Percentiles rank a stretch among this genome's conserved stretches.
Conservation (phyloP, 2,329 filamentous ascomycete genomes). For the Colletotrichum tropicale region DNA sequence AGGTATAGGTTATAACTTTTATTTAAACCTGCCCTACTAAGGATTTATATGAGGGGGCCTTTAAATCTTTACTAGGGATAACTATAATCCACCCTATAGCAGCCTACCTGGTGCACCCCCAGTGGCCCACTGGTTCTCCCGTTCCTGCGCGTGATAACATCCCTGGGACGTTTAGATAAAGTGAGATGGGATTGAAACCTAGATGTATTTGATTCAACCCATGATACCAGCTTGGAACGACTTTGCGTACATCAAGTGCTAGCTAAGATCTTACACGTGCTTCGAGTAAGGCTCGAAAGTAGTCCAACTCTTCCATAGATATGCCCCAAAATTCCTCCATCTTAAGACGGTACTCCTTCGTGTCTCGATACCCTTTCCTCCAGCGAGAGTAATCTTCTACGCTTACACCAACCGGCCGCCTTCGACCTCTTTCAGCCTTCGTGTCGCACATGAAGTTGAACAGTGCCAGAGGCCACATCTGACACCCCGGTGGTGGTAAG, state of each 20-base stretch:
- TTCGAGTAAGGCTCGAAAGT: not conserved
- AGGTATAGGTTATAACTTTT: too few relatives aligned
- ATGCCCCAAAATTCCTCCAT: not conserved
- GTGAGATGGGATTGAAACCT: not conserved
- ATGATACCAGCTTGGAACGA: not conserved
- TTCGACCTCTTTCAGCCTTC: not conserved
- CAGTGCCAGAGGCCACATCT: not conserved
- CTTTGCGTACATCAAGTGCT: not conserved
- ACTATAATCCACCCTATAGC: too few relatives aligned
- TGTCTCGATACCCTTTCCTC: not conserved
- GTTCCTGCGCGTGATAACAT: too few relatives aligned
- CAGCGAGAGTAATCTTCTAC: not conserved
- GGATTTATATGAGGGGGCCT: too few relatives aligned
- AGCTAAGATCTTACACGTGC: not conserved
- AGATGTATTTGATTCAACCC: fast-evolving
- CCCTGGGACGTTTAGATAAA: not conserved
- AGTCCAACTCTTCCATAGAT: not conserved
- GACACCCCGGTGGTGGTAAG: not conserved
- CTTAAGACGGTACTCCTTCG: not conserved
- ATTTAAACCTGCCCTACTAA: too few relatives aligned
- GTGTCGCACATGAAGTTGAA: not conserved
- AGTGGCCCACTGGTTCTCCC: too few relatives aligned
- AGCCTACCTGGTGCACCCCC: too few relatives aligned
- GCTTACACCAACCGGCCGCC: not conserved
- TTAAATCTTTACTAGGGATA: too few relatives aligned